These are phyloP conservation scores for Jimgerdemannia lactiflua DNA, from an alignment of 192 early-diverging fungal species.

Conservation along the genomic window DNA sequence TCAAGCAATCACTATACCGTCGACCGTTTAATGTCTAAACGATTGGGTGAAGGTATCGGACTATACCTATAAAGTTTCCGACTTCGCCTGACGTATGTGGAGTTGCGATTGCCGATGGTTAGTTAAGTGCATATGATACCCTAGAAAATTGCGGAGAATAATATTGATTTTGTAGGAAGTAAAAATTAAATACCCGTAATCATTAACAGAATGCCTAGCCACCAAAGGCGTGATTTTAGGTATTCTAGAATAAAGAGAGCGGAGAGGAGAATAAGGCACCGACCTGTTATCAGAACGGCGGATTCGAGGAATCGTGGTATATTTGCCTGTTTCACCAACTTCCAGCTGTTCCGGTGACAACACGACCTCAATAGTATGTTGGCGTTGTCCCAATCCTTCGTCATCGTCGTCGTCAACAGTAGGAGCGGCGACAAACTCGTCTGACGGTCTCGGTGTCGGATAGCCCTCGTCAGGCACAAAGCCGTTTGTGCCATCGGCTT, in stretches of 20 bases:
- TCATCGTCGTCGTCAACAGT: background rate
- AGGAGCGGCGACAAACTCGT: conserved; percentile 8
- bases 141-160: too few species aligned
- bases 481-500: conserved; percentile 6
- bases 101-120: background rate
- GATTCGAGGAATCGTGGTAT: background rate
- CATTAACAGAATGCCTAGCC: conserved; percentile 69
- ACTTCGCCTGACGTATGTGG: conserved; percentile 38
- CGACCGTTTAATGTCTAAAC: too few species aligned
- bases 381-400: conserved; percentile 13
- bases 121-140: background rate
- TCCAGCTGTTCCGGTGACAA: conserved; percentile 14
- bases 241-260: conserved; percentile 25
- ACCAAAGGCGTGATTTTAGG: conserved; percentile 57
- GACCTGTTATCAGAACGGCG: background rate
- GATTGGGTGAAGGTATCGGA: too few species aligned
- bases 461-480: conserved; percentile 40
- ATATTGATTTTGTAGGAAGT: too few species aligned
- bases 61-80: conserved; percentile 41
- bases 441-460: conserved; percentile 25
- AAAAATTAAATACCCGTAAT: conserved; percentile 8
- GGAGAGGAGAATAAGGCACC: background rate
- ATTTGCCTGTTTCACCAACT: conserved; percentile 7
- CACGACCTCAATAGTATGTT: conserved; percentile 22
- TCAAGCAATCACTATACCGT: background rate